Evolutionary conservation across 1,139 yeast species (phyloP).

Genomic region (Suhomyces choctaworum): DNA sequence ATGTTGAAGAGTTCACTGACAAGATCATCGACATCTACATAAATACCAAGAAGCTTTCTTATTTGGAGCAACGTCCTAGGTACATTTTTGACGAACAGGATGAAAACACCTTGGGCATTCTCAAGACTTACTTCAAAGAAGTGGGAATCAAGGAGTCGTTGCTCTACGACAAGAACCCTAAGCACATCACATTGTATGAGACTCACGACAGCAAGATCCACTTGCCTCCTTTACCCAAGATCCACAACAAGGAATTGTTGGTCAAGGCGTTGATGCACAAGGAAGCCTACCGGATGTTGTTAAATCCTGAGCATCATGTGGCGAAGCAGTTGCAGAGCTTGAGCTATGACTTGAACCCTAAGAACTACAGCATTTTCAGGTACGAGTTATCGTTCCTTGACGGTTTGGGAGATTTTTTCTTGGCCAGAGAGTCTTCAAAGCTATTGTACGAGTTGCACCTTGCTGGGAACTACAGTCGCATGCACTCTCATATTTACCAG

Average conservation of each 20-base stretch:
- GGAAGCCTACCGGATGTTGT: slow-evolving; percentile 38
- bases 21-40: slow-evolving; percentile 34
- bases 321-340: slow-evolving; percentile 22
- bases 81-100: slow-evolving; percentile 16
- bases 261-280: slow-evolving; percentile 44
- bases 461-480: slow-evolving; percentile 16
- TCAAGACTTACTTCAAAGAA: slow-evolving; percentile 25
- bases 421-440: slow-evolving; percentile 42
- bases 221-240: slow-evolving; percentile 40
- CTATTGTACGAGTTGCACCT: slow-evolving; percentile 33
- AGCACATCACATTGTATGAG: slow-evolving; percentile 28
- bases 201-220: slow-evolving; percentile 25
- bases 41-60: slow-evolving; percentile 20
- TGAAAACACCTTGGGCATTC: slow-evolving; percentile 15
- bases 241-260: slow-evolving; percentile 32
- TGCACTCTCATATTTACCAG: slow-evolving; percentile 30
- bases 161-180: slow-evolving; percentile 22
- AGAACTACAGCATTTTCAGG: slow-evolving; percentile 27
- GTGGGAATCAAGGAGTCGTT: slow-evolving; percentile 24
- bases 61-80: slow-evolving; percentile 8
- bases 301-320: slow-evolving; percentile 32
- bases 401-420: slow-evolving; percentile 46
- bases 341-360: slow-evolving; percentile 21
- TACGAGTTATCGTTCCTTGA: slow-evolving; percentile 45
- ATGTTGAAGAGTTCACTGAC: slow-evolving; percentile 32